phyloP scores from a whole-genome alignment of 2,329 filamentous ascomycete genomes.

The Nemania abortiva region DNA sequence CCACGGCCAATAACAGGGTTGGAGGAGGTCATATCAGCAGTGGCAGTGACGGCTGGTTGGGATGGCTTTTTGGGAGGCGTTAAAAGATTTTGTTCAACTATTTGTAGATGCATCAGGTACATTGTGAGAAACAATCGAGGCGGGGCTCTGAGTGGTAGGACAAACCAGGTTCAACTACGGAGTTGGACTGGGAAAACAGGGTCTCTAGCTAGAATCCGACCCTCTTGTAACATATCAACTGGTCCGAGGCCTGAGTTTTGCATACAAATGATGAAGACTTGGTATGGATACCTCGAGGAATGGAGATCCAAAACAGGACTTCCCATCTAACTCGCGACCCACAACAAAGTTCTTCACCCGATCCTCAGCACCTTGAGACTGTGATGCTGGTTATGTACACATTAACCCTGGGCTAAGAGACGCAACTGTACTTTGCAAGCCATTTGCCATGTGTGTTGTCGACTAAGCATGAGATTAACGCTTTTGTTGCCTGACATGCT shows the following conservation, averaged over 20 bases:
- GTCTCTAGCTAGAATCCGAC: not conserved
- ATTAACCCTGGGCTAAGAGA: too few species aligned
- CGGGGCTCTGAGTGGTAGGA: not conserved
- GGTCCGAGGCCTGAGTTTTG: slow-evolving; percentile 10
- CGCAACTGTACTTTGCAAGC: too few species aligned
- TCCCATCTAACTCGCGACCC: too few species aligned
- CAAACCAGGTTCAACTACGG: not conserved
- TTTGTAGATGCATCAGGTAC: slow-evolving; percentile 3
- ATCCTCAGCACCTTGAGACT: too few species aligned
- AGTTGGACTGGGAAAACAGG: not conserved
- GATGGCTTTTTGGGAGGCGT: not conserved
- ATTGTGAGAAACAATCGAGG: not conserved
- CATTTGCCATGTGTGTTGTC: too few species aligned
- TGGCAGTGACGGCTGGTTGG: slow-evolving; percentile 1
- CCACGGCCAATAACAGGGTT: not conserved
- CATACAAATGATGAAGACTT: slow-evolving; percentile 25
- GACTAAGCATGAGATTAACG: too few species aligned
- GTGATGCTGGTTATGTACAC: too few species aligned
- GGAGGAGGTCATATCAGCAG: not conserved
- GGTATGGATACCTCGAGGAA: too few species aligned
- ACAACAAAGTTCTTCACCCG: too few species aligned
- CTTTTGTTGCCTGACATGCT: slow-evolving; percentile 12
- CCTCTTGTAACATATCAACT: not conserved
- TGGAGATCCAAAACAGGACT: too few species aligned
- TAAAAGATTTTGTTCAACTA: slow-evolving; percentile 13